Base-by-base conservation (phyloP, 129 eudicot genomes). In the Arctium minus region DNA sequence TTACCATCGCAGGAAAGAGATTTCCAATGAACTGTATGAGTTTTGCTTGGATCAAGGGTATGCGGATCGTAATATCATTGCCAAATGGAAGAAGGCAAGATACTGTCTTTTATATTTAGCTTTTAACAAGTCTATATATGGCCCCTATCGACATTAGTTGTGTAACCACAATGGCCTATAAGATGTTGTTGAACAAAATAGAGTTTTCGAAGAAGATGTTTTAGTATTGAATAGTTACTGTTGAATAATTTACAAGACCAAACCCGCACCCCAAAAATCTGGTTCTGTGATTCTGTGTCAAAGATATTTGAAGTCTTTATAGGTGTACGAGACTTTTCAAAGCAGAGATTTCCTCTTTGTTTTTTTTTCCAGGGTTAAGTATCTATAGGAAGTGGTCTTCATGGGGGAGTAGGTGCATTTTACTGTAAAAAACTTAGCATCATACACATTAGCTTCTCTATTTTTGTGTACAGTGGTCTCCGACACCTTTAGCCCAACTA, bases 1-100 rank as follows among this genome's bases (percentile, higher is more conserved):
- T 69, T 92, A 94, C 70, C 88, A 92, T 80, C 87, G 89, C 42
- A 92, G 97, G 88, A 92, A 92, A 74, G 98, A 95, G 72, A 95
- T 95, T 8, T 92, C 97, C 1, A 83, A 75, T 68, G 98, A 92
- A 38, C 64, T 94, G 81, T 94, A 85, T 2, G 98, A 94, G 69
- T 94, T 94, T 85, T 92, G 98, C 88, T 87, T 94, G 92, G 98
- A 94, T 80, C 97, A 94, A 78, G 98, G 97, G 36, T 89, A 94
- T 81, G 98, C 92, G 50, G 98, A 94, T 70, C 89, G 92, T 62
- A 94, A 94, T 67, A 72, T 94, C 37, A 92, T 94, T 38, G 97
- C 98, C 38, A 94, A 94, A 86, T 94, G 98, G 98, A 94, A 94
- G 79, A 94, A 94, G 98, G 97, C 80, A 56, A 72, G 83, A 76